Percentiles rank a stretch among this genome's conserved stretches.
phyloP scores from a whole-genome alignment of 768 basidiomycete species.

The Neoboletus brunneissimus region DNA sequence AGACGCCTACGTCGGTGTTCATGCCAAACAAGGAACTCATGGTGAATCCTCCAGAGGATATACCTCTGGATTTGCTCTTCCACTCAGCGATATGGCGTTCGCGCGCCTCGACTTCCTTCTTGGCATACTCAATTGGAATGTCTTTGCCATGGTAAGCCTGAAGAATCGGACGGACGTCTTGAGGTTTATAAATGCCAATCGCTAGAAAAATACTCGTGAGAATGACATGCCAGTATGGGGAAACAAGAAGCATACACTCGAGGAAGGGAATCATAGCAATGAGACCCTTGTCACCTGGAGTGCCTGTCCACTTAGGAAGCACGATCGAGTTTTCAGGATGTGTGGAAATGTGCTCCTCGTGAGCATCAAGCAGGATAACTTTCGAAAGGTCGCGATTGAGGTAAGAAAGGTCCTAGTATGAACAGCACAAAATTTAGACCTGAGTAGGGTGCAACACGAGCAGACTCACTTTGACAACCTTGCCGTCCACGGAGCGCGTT shows the following conservation, averaged over 20 bases:
- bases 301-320: slow-evolving; percentile 84
- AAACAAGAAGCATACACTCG: slow-evolving; percentile 58
- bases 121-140: slow-evolving; percentile 85
- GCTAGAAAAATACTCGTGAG: slow-evolving; percentile 49
- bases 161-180: slow-evolving; percentile 86
- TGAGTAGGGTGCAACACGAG: not conserved
- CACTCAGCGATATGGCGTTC: slow-evolving; percentile 76
- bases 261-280: slow-evolving; percentile 96
- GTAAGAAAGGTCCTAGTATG: slow-evolving; percentile 77
- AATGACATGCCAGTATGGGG: not conserved
- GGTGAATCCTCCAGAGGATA: slow-evolving; percentile 41
- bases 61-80: slow-evolving; percentile 48
- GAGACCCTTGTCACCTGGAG: slow-evolving; percentile 70
- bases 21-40: slow-evolving; percentile 44
- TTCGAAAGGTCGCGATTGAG: slow-evolving; percentile 92
- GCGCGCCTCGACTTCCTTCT: slow-evolving; percentile 83
- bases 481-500: slow-evolving; percentile 78
- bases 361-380: slow-evolving; percentile 84
- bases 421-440: not conserved
- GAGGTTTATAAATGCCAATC: slow-evolving; percentile 85
- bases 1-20: slow-evolving; percentile 28
- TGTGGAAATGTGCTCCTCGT: slow-evolving; percentile 68
- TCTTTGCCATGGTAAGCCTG: slow-evolving; percentile 84
- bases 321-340: slow-evolving; percentile 90
- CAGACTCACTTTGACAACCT: slow-evolving; percentile 72